Conservation (phyloP, 2,329 filamentous ascomycete species). For the Aspergillus sp. region DNA sequence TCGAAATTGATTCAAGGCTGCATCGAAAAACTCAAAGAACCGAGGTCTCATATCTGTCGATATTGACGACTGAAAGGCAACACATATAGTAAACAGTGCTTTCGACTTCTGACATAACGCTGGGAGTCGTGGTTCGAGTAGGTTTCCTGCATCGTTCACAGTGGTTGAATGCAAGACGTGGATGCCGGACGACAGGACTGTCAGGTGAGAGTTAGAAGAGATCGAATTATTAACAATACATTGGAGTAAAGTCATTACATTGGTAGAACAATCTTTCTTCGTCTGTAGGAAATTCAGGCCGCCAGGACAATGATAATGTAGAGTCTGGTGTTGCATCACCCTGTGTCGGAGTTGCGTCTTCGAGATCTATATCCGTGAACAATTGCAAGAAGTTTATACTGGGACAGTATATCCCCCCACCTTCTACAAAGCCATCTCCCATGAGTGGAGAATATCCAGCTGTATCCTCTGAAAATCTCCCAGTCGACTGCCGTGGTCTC, state of each 20-base stretch:
- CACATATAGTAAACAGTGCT: conserved; percentile 28
- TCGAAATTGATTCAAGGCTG: conserved; percentile 26
- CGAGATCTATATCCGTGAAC: not conserved
- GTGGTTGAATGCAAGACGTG: conserved; percentile 28
- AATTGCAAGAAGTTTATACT: not conserved
- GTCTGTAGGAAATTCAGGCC: not conserved
- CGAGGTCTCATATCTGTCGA: conserved; percentile 8
- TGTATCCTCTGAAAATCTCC: not conserved
- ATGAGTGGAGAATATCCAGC: not conserved
- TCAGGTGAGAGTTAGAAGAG: not conserved
- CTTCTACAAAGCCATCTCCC: not conserved
- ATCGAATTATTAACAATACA: not conserved
- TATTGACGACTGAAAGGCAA: conserved; percentile 28
- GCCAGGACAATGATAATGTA: not conserved
- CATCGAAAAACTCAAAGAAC: conserved; percentile 30
- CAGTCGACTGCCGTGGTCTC: conserved; percentile 3
- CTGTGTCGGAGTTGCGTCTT: not conserved
- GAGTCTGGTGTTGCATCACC: too few species aligned
- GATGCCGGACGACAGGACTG: conserved; percentile 23
- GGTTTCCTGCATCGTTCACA: conserved; percentile 13
- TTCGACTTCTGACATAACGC: conserved; percentile 23
- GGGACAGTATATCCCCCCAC: not conserved
- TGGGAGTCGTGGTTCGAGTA: conserved; percentile 20
- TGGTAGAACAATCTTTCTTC: conserved; percentile 22
- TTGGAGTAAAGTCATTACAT: conserved; percentile 14